Conservation (phyloP, 2,329 filamentous ascomycete species). For the Neodidymelliopsis sp. region DNA sequence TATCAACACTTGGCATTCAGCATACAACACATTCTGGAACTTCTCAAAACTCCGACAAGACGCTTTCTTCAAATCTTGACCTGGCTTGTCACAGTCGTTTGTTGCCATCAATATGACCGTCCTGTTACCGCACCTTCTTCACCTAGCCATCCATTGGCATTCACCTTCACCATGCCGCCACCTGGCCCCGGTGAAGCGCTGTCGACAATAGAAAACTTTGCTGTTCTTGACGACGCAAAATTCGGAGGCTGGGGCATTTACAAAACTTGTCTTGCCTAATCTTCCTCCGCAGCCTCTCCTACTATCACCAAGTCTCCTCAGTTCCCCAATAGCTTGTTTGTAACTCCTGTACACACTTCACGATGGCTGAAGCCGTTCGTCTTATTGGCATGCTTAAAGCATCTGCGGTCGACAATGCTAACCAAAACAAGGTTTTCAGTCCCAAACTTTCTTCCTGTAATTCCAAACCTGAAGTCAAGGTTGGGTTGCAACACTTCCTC, state of each 20-base stretch:
- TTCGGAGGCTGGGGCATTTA: not conserved
- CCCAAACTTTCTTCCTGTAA: not conserved
- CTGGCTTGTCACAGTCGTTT: not conserved
- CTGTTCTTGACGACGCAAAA: not conserved
- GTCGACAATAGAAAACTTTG: not conserved
- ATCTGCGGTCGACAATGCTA: slow-evolving; percentile 31
- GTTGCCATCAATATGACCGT: not conserved
- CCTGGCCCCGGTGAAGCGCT: not conserved
- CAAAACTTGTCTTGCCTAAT: not conserved
- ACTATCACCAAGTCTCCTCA: not conserved
- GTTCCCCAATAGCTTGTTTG: not conserved
- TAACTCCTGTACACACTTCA: slow-evolving; percentile 3
- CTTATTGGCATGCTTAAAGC: slow-evolving; percentile 34
- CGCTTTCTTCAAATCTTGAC: not conserved
- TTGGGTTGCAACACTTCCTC: not conserved
- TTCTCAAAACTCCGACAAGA: not conserved
- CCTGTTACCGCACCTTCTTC: not conserved
- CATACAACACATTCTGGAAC: not conserved
- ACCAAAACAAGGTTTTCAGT: slow-evolving; percentile 27
- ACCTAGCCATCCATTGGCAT: slow-evolving; percentile 11
- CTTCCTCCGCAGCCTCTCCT: not conserved
- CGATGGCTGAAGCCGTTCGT: slow-evolving; percentile 33
- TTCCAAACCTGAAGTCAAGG: not conserved
- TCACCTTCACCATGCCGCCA: slow-evolving; percentile 25
- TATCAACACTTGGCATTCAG: slow-evolving; percentile 2